phyloP scores from a whole-genome alignment of 129 eudicot genomes.

The Logfia minima region DNA sequence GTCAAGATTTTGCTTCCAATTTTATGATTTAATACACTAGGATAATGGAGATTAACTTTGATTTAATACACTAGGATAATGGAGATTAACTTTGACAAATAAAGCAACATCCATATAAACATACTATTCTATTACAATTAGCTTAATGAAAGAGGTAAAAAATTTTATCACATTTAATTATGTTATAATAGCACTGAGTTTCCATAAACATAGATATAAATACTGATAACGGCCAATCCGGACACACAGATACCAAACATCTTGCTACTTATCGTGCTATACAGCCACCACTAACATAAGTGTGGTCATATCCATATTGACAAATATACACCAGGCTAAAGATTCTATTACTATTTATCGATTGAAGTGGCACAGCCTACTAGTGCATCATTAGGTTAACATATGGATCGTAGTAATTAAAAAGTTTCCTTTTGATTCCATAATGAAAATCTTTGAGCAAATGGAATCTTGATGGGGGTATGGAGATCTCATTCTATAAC shows the following conservation, averaged over 20 bases:
- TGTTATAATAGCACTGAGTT: neutral
- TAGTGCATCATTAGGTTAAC: neutral
- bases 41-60: constrained; percentile 2
- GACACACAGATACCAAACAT: constrained; percentile 5
- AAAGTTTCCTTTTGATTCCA: neutral
- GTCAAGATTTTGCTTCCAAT: neutral
- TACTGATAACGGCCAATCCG: constrained; percentile 2
- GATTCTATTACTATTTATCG: neutral
- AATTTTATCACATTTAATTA: neutral
- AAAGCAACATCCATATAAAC: constrained; percentile 5
- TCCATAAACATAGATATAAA: neutral
- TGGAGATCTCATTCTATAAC: neutral
- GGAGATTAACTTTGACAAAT: neutral
- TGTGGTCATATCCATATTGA: neutral
- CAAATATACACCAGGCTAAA: neutral
- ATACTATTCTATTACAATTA: neutral
- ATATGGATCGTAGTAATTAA: neutral
- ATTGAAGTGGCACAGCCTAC: constrained; percentile 5
- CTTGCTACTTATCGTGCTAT: constrained; percentile 14
- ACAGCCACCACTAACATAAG: constrained; percentile 10
- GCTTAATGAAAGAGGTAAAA: neutral
- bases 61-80: neutral
- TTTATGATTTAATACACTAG: neutral
- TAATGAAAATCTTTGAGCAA: neutral
- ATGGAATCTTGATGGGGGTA: neutral